Conservation (phyloP, 805 yeast genomes). For the Wilhelminamyces savonicus region DNA sequence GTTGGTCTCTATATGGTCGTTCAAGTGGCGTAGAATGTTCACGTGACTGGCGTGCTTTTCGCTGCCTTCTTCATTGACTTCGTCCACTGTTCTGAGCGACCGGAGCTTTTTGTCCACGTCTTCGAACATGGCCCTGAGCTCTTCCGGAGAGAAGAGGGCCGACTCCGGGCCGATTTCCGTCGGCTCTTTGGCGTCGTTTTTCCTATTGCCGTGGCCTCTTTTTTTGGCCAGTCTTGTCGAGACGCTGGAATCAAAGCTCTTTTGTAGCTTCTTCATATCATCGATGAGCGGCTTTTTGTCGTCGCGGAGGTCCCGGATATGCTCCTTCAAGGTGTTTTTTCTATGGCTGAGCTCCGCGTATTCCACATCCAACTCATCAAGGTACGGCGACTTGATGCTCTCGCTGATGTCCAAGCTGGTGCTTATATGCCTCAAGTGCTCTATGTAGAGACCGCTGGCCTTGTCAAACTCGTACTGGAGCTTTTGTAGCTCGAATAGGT, state of each 20-base stretch:
- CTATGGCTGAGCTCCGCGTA: conserved; percentile 12
- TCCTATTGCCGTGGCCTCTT: conserved; percentile 1
- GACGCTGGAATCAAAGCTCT: too few relatives aligned
- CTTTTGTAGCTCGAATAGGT: conserved; percentile 14
- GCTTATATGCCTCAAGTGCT: conserved; percentile 17
- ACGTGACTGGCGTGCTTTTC: conserved; percentile 2
- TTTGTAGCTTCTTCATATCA: conserved; percentile 21
- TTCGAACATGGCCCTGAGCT: conserved; percentile 13
- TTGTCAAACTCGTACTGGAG: conserved; percentile 24
- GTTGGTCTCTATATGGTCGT: conserved; percentile 15
- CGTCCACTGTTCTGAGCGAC: conserved; percentile 9
- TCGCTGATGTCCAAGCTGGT: conserved; percentile 11
- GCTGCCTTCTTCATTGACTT: conserved; percentile 3
- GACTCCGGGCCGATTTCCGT: conserved; percentile 7
- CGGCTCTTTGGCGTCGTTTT: background rate
- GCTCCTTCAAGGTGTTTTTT: conserved; percentile 9
- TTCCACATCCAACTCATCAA: conserved; percentile 15
- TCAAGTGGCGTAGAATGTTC: conserved; percentile 10
- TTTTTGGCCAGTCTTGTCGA: conserved; percentile 3
- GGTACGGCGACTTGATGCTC: conserved; percentile 7
- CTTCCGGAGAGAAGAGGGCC: conserved; percentile 13
- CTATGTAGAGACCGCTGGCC: conserved; percentile 16
- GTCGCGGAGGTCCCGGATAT: conserved; percentile 18
- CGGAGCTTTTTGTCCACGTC: conserved; percentile 12
- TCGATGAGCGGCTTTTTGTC: conserved; percentile 31